Percentiles rank a stretch among this genome's conserved stretches.
These are phyloP conservation scores for Xylariomycetidae sp. DNA, from an alignment of 2,329 filamentous ascomycete genomes.

Conservation along the genomic window DNA sequence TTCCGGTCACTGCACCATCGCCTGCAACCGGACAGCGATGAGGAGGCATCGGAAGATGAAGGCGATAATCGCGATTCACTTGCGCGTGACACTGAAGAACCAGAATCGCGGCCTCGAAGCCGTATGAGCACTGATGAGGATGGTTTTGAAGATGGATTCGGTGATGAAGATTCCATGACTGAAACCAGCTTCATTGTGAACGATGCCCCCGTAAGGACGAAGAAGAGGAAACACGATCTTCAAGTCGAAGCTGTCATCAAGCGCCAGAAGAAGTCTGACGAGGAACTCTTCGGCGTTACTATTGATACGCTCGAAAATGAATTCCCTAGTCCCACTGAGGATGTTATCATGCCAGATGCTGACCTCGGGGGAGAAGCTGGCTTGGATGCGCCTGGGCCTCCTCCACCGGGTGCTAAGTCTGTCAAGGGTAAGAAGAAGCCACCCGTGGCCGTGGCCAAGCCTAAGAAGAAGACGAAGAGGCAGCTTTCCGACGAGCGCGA, in stretches of 20 bases:
- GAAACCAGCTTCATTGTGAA: constrained; percentile 66
- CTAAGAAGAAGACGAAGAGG: constrained; percentile 56
- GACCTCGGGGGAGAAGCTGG: constrained; percentile 42
- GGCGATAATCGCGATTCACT: constrained; percentile 53
- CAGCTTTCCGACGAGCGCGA: constrained; percentile 30
- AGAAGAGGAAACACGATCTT: constrained; percentile 71
- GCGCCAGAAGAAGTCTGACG: constrained; percentile 74
- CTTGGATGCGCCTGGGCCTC: constrained; percentile 36
- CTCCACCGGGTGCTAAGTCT: constrained; percentile 40
- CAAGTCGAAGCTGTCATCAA: constrained; percentile 69
- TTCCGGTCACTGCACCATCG: constrained; percentile 80
- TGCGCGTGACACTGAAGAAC: constrained; percentile 76
- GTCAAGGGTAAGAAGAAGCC: constrained; percentile 53
- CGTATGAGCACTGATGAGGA: constrained; percentile 63
- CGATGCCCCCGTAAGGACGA: constrained; percentile 48
- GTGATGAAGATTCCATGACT: constrained; percentile 64
- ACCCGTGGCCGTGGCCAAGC: constrained; percentile 38
- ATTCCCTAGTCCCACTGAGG: constrained; percentile 43
- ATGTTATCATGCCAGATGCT: constrained; percentile 43
- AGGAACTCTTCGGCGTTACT: constrained; percentile 68
- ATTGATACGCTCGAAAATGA: constrained; percentile 49
- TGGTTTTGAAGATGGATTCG: constrained; percentile 44
- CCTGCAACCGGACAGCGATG: constrained; percentile 68
- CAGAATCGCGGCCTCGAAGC: constrained; percentile 76
- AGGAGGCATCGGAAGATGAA: constrained; percentile 83